phyloP scores from a whole-genome alignment of 164 flowering plant genomes.

The Vitis cinerea region DNA sequence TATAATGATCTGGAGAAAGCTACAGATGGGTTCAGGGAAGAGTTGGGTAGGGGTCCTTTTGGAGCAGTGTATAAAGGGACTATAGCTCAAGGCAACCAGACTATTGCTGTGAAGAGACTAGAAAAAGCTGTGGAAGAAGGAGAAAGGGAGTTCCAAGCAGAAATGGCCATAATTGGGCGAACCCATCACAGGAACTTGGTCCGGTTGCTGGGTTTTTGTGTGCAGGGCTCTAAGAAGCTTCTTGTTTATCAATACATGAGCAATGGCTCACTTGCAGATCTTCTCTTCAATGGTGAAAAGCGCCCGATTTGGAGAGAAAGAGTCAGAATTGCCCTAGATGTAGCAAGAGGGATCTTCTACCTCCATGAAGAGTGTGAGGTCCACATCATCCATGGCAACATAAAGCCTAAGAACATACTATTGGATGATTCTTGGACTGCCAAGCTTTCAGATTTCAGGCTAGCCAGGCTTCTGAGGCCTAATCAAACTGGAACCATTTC shows the following conservation, averaged over 20 bases:
- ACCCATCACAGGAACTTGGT: conserved; percentile 33
- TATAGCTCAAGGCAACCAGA: neutral
- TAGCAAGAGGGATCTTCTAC: conserved; percentile 35
- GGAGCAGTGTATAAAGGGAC: conserved; percentile 29
- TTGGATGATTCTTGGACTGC: conserved; percentile 29
- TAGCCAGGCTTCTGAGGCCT: conserved; percentile 31
- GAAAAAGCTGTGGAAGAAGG: conserved; percentile 18
- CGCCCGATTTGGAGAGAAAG: conserved; percentile 29
- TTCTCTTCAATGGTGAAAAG: conserved; percentile 22
- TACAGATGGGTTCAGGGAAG: conserved; percentile 24
- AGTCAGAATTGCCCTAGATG: conserved; percentile 24
- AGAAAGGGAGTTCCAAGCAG: conserved; percentile 28
- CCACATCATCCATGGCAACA: conserved; percentile 35
- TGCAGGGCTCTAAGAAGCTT: conserved; percentile 24
- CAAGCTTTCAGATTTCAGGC: conserved; percentile 32
- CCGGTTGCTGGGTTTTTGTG: conserved; percentile 26
- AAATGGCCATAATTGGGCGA: conserved; percentile 22
- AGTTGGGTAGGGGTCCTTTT: conserved; percentile 25
- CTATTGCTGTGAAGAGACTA: conserved; percentile 33
- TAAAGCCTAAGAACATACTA: conserved; percentile 36
- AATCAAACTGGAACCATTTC: conserved; percentile 23
- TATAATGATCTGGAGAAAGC: conserved; percentile 19
- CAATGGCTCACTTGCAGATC: conserved; percentile 33
- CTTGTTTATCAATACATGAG: conserved; percentile 42
- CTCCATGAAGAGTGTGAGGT: conserved; percentile 37